phyloP scores from a whole-genome alignment of 2,329 filamentous ascomycete species.

The Nannizziopsis barbatae region DNA sequence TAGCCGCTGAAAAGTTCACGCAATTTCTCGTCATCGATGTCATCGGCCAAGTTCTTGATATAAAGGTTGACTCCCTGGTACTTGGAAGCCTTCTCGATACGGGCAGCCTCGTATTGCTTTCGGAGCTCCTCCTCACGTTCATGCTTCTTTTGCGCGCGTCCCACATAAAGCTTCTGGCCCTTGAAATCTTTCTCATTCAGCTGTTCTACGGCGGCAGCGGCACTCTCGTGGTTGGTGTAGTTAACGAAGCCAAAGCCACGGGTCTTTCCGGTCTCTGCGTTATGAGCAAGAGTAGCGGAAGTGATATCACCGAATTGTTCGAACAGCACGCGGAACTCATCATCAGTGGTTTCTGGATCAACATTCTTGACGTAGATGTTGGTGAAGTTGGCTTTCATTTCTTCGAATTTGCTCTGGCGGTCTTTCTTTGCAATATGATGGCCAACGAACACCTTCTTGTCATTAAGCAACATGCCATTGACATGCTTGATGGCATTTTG shows the following conservation, averaged over 20 bases:
- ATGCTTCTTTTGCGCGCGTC: conserved; percentile 99
- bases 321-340: conserved; percentile 89
- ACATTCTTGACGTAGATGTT: conserved; percentile 99
- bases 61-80: conserved; percentile 99
- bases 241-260: conserved; percentile 95
- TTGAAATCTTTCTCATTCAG: conserved; percentile 88
- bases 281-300: conserved; percentile 84
- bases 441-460: conserved; percentile 99
- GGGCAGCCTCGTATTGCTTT: conserved; percentile 95
- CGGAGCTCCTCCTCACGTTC: conserved; percentile 98
- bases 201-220: conserved; percentile 74
- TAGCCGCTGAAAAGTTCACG: conserved; percentile 85
- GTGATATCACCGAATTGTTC: conserved; percentile 89
- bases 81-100: conserved; percentile 96
- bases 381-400: conserved; percentile 99
- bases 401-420: conserved; percentile 99
- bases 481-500: conserved; percentile 98
- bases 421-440: conserved; percentile 99
- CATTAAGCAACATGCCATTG: conserved; percentile 98
- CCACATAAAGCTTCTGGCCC: conserved; percentile 92
- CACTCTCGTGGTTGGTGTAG: conserved; percentile 83
- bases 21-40: conserved; percentile 95
- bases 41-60: conserved; percentile 97
- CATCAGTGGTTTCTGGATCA: conserved; percentile 68
- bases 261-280: conserved; percentile 74